These are phyloP conservation scores for Globisporangium emineosum DNA, from an alignment of 352 stramenopile genomes.

Conservation along the genomic window DNA sequence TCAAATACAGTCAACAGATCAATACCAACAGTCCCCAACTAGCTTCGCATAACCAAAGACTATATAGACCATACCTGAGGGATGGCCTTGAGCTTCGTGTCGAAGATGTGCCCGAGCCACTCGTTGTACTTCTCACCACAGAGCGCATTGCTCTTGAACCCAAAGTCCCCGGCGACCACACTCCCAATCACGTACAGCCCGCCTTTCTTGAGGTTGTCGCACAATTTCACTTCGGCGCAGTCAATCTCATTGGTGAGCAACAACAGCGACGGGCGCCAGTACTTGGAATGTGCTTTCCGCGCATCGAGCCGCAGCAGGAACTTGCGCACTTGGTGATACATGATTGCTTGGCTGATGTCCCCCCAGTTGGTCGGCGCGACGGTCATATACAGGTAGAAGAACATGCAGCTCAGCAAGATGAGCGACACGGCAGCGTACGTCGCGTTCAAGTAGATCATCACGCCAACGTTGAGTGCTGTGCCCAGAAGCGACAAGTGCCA, in stretches of 20 bases:
- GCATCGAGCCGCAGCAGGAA: conserved; percentile 69
- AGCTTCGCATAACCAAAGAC: no score
- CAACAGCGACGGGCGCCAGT: conserved; percentile 73
- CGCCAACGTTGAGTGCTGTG: conserved; percentile 49
- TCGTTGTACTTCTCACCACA: conserved; percentile 37
- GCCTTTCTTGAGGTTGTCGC: conserved; percentile 79
- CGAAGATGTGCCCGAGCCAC: conserved; percentile 48
- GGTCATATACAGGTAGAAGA: conserved; percentile 68
- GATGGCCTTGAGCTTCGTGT: conserved; percentile 52
- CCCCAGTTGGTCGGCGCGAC: conserved; percentile 56
- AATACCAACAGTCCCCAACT: background rate
- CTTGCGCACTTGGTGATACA: conserved; percentile 85
- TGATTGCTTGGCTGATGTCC: conserved; percentile 79
- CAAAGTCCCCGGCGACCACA: conserved; percentile 46
- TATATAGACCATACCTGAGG: conserved; percentile 31
- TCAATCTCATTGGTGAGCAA: conserved; percentile 47
- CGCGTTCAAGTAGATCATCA: conserved; percentile 80
- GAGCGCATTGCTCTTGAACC: conserved; percentile 20
- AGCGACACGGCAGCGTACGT: conserved; percentile 54
- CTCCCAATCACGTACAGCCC: conserved; percentile 72
- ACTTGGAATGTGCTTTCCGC: conserved; percentile 71
- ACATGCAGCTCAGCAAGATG: conserved; percentile 48
- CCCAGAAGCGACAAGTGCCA: conserved; percentile 65
- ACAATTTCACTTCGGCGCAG: conserved; percentile 44
- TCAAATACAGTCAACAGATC: background rate